Conservation (phyloP, 306 rosid genomes). For the Dicorynia guianensis region DNA sequence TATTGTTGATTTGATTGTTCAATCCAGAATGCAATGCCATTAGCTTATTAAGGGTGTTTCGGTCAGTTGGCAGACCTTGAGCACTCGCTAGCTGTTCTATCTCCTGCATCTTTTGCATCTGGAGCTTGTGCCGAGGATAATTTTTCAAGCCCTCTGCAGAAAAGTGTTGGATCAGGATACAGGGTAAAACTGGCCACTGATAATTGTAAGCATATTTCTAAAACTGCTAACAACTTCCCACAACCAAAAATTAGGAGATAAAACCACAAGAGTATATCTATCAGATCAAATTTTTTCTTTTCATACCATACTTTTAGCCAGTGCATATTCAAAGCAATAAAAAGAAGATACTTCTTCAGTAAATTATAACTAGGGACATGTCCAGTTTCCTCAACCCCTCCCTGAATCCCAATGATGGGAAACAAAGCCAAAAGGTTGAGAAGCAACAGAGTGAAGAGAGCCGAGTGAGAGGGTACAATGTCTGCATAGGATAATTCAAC, state of each 20-base stretch:
- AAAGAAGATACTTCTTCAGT: background rate
- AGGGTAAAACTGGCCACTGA: slow-evolving; percentile 13
- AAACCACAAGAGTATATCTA: no score
- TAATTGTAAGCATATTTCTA: background rate
- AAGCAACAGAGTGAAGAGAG: background rate
- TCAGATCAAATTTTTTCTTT: background rate
- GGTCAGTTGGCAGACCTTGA: slow-evolving; percentile 89
- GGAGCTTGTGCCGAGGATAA: slow-evolving; percentile 86
- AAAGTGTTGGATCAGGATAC: slow-evolving; percentile 20
- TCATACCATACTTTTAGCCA: no score
- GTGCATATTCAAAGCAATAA: background rate
- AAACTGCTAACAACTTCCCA: background rate
- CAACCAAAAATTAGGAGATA: background rate
- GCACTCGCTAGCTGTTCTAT: slow-evolving; percentile 87
- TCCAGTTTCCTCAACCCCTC: background rate
- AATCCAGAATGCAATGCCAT: slow-evolving; percentile 80
- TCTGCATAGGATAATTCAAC: background rate
- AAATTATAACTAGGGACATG: background rate
- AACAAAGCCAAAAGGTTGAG: background rate
- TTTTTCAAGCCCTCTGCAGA: slow-evolving; percentile 89
- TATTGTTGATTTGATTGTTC: slow-evolving; percentile 65
- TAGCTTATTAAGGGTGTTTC: slow-evolving; percentile 78
- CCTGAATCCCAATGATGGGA: background rate
- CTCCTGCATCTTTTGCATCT: slow-evolving; percentile 94
- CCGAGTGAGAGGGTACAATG: background rate